Evolutionary conservation across 257 asterid species (phyloP).

Genomic region (Solanum chiquidenum): DNA sequence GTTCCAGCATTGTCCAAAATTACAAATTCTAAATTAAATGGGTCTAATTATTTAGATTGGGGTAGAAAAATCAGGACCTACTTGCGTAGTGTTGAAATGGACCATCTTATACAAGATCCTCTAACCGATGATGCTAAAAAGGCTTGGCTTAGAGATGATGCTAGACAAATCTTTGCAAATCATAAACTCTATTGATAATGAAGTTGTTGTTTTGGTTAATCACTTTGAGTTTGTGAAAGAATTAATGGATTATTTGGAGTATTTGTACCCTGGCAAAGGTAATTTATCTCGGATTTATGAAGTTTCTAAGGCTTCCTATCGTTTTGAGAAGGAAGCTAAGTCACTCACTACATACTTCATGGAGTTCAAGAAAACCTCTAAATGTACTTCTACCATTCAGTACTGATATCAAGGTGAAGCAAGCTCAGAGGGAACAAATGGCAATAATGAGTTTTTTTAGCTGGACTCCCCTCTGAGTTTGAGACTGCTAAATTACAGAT

Average conservation of each 20-base stretch:
- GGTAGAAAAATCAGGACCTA: background rate
- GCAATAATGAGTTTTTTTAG: background rate
- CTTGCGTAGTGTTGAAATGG: background rate
- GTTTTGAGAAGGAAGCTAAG: background rate
- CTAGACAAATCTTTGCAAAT: background rate
- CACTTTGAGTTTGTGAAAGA: no score
- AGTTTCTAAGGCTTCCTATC: background rate
- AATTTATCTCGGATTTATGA: conserved; percentile 3
- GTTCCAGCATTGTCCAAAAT: background rate
- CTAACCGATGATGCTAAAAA: background rate
- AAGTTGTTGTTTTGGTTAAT: no score
- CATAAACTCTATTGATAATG: no score
- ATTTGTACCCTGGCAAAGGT: background rate
- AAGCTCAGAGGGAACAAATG: background rate
- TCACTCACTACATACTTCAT: background rate
- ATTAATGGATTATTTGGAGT: background rate
- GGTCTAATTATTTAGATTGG: background rate
- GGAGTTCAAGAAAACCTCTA: background rate
- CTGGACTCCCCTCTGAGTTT: no score
- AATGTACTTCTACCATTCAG: no score
- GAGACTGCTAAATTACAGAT: background rate
- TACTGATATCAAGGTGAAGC: background rate
- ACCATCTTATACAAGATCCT: background rate
- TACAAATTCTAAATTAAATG: no score
- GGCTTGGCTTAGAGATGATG: background rate